A percentile compares a stretch with the other conserved stretches of the same genome.
Evolutionary conservation across 129 eudicot genomes (phyloP).

Genomic region (Arctium minus): DNA sequence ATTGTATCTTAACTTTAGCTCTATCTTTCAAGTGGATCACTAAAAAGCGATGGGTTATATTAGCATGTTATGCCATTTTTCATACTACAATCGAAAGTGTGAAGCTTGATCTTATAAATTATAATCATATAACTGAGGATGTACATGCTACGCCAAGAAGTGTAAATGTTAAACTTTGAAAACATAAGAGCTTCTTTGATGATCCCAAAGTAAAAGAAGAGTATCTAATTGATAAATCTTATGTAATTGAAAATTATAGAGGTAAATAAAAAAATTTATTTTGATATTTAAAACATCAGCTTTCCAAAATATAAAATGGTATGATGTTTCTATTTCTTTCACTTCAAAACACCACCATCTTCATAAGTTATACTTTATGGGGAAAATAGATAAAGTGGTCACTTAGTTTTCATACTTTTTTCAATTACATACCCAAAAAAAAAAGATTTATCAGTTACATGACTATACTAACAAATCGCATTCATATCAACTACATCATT

Average conservation of each 20-base stretch:
- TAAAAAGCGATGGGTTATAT: background rate
- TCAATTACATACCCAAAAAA: background rate
- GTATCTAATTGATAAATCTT: background rate
- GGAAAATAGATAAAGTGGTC: background rate
- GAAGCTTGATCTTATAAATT: background rate
- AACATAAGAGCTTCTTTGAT: background rate
- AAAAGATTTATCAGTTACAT: background rate
- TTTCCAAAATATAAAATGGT: background rate
- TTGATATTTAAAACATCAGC: background rate
- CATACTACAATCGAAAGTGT: background rate
- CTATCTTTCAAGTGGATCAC: background rate
- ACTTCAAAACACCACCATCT: background rate
- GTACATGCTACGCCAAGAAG: background rate
- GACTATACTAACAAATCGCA: background rate
- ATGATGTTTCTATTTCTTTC: background rate
- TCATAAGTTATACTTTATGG: background rate
- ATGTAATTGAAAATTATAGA: background rate
- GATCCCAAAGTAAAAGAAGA: background rate
- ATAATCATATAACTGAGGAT: background rate
- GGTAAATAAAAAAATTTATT: too few species aligned
- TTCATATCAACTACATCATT: background rate
- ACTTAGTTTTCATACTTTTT: background rate
- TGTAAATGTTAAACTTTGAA: background rate
- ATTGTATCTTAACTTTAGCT: background rate
- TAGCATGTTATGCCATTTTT: background rate